phyloP scores from a whole-genome alignment of 2,329 filamentous ascomycete genomes.

The Fusarium tricinctum region DNA sequence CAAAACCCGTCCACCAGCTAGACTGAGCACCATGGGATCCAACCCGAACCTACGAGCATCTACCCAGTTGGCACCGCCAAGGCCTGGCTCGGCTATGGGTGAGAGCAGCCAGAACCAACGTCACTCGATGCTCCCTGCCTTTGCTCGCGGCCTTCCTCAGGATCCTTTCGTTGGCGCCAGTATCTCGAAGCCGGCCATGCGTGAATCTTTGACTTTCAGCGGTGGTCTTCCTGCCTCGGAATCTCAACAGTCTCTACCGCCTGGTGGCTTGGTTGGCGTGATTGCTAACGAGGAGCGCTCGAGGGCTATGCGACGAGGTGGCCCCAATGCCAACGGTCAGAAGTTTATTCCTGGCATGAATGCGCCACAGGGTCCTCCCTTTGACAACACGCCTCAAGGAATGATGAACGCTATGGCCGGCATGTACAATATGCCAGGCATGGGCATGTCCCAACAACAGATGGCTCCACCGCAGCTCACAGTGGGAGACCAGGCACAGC shows the following conservation, averaged over 20 bases:
- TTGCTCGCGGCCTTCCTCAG: conserved; percentile 84
- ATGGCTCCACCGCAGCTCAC: conserved; percentile 61
- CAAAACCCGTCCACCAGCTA: conserved; percentile 80
- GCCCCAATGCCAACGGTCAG: conserved; percentile 74
- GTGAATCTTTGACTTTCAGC: conserved; percentile 81
- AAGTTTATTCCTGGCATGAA: conserved; percentile 56
- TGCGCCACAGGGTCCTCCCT: conserved; percentile 56
- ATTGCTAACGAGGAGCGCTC: conserved; percentile 88
- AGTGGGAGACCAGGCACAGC: conserved; percentile 78
- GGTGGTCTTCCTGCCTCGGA: conserved; percentile 64
- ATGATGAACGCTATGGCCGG: conserved; percentile 57
- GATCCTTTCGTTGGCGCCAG: conserved; percentile 89
- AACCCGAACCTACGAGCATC: conserved; percentile 78
- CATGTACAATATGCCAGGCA: conserved; percentile 50
- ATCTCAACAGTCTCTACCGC: conserved; percentile 63
- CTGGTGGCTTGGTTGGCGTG: conserved; percentile 86
- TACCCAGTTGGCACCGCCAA: conserved; percentile 57
- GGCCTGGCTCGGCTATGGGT: conserved; percentile 70
- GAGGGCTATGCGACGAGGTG: conserved; percentile 82
- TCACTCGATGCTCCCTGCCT: conserved; percentile 75
- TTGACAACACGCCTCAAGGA: conserved; percentile 62
- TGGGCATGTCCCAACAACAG: conserved; percentile 50
- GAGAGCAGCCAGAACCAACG: conserved; percentile 57
- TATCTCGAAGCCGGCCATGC: conserved; percentile 77
- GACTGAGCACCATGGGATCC: conserved; percentile 74